Conservation (phyloP, 257 asterid species). For the Nicotiana undulata region DNA sequence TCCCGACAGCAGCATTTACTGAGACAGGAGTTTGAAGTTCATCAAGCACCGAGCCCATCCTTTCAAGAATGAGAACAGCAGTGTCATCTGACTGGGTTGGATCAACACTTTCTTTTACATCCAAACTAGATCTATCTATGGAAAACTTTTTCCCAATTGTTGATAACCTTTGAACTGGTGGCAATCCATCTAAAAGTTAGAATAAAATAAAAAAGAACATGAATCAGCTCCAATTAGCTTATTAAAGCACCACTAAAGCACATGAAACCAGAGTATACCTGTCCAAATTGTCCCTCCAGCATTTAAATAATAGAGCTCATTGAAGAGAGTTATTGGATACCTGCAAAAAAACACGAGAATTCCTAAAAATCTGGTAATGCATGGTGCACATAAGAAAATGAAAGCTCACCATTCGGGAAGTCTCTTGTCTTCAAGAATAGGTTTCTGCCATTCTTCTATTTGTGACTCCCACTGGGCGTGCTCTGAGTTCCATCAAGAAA, state of each 20-base stretch:
- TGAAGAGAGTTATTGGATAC: slow-evolving; percentile 90
- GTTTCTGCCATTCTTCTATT: slow-evolving; percentile 90
- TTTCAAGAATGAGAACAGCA: slow-evolving; percentile 63
- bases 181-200: slow-evolving; percentile 65
- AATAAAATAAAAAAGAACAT: not conserved
- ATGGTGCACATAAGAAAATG: slow-evolving; percentile 11
- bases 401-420: slow-evolving; percentile 80
- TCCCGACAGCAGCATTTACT: slow-evolving; percentile 63
- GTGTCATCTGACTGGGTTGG: slow-evolving; percentile 44
- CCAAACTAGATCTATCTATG: slow-evolving; percentile 38
- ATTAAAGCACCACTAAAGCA: not conserved
- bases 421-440: slow-evolving; percentile 81
- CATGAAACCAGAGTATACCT: slow-evolving; percentile 27
- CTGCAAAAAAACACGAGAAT: slow-evolving; percentile 34
- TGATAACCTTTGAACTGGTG: slow-evolving; percentile 55
- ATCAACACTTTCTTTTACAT: slow-evolving; percentile 6
- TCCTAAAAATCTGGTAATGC: slow-evolving; percentile 11
- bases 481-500: slow-evolving; percentile 30
- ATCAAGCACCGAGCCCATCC: slow-evolving; percentile 61
- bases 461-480: slow-evolving; percentile 76
- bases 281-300: slow-evolving; percentile 98
- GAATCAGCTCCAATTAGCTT: not conserved
- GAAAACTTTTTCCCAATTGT: slow-evolving; percentile 54
- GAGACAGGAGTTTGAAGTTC: slow-evolving; percentile 58
- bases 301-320: slow-evolving; percentile 90